Conservation (phyloP, 148 eudicot species). For the Cornus florida region DNA sequence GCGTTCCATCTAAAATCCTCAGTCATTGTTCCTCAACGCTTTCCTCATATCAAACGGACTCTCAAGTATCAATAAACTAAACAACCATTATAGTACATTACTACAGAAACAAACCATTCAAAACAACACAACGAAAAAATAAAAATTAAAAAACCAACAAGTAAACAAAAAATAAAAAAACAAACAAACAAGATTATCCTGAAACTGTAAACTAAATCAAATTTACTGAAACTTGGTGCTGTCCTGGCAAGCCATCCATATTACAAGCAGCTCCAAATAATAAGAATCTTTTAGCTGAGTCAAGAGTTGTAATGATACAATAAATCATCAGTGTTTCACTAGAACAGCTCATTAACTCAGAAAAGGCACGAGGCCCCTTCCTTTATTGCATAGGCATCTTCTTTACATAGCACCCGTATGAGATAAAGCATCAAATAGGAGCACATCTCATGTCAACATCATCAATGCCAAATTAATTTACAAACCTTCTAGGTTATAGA, state of each 20-base stretch:
- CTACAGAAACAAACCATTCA: no score
- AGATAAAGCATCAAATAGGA: slow-evolving; percentile 55
- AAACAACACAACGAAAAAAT: no score
- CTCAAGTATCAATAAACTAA: no score
- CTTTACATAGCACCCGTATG: slow-evolving; percentile 73
- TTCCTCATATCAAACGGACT: no score
- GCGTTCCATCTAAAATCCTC: no score
- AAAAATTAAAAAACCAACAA: no score
- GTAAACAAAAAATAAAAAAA: no score
- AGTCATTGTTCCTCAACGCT: no score
- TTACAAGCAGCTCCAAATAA: neutral
- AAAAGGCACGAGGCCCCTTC: slow-evolving; percentile 27
- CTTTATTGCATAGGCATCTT: slow-evolving; percentile 36
- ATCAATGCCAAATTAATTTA: slow-evolving; percentile 61
- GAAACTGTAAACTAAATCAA: neutral
- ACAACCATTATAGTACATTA: no score
- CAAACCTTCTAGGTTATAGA: slow-evolving; percentile 86
- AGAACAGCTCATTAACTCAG: slow-evolving; percentile 17
- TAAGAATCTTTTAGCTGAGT: neutral
- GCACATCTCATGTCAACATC: slow-evolving; percentile 41
- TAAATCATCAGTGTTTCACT: slow-evolving; percentile 5
- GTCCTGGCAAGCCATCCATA: slow-evolving; percentile 3
- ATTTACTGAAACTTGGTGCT: neutral
- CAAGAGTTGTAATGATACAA: neutral
- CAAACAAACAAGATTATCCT: neutral